Evolutionary conservation across 139 green algal genomes (phyloP).

Genomic region (Chlamydomonas schloesseri): DNA sequence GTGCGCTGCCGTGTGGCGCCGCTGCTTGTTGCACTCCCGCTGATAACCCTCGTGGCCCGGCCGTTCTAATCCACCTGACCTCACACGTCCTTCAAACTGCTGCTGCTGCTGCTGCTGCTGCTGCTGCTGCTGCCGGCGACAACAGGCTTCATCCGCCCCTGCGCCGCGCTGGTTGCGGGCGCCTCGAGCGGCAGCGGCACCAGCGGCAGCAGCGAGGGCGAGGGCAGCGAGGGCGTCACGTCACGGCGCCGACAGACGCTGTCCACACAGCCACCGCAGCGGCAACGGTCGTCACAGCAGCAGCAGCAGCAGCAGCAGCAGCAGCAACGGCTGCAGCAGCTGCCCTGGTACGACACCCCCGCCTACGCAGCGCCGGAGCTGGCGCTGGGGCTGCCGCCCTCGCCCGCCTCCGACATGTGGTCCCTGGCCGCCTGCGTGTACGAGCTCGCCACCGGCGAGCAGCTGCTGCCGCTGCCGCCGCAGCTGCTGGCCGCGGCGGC

Average conservation of each 20-base stretch:
- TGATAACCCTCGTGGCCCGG: too few species aligned
- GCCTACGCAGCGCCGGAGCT: constrained; percentile 89
- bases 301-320: background rate
- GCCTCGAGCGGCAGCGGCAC: background rate
- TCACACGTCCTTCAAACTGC: too few species aligned
- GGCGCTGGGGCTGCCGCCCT: constrained; percentile 74
- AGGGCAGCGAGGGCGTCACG: too few species aligned
- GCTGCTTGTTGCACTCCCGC: too few species aligned
- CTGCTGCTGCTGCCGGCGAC: background rate
- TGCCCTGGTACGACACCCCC: constrained; percentile 36
- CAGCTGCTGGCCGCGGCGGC: background rate
- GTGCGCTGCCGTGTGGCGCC: too few species aligned
- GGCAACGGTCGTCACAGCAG: too few species aligned
- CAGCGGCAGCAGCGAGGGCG: background rate
- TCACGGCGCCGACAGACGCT: too few species aligned
- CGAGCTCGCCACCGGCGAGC: constrained; percentile 86
- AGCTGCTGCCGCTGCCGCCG: constrained; percentile 76
- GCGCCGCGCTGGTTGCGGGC: background rate
- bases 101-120: too few species aligned
- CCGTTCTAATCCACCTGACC: too few species aligned
- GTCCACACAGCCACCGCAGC: too few species aligned
- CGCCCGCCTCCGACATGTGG: constrained; percentile 88
- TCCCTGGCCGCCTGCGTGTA: constrained; percentile 92
- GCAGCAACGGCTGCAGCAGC: too few species aligned
- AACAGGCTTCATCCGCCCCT: background rate